Percentiles rank a stretch among this genome's conserved stretches.
phyloP scores from a whole-genome alignment of 2,329 filamentous ascomycete genomes.

The Pyrenochaeta sp. region DNA sequence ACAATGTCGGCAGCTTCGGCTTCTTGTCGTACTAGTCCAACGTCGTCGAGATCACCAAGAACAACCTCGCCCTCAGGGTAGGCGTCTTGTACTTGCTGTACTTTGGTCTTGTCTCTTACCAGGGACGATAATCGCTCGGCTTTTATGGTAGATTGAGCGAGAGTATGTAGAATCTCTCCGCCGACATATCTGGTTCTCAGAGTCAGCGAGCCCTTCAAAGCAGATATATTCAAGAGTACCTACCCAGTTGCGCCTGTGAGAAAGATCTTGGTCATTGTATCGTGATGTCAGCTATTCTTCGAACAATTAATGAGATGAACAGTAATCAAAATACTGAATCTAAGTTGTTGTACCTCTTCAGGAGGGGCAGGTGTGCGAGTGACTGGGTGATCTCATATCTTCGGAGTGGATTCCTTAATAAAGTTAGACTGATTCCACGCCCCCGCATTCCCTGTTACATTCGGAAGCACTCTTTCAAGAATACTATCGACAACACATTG shows the following conservation, averaged over 20 bases:
- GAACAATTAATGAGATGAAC: too few relatives aligned
- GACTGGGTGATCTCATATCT: too few relatives aligned
- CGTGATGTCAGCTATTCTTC: too few relatives aligned
- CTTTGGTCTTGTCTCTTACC: slow-evolving; percentile 11
- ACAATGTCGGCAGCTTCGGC: slow-evolving; percentile 15
- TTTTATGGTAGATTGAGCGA: slow-evolving; percentile 4
- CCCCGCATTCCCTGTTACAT: too few relatives aligned
- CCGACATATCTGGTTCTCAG: slow-evolving; percentile 6
- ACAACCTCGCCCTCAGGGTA: slow-evolving; percentile 10
- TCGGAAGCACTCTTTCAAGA: too few relatives aligned
- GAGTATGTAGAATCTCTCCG: slow-evolving; percentile 13
- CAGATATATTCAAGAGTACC: background rate
- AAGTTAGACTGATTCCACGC: too few relatives aligned
- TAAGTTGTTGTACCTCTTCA: too few relatives aligned
- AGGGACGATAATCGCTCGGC: slow-evolving; percentile 10
- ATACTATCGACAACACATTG: too few relatives aligned
- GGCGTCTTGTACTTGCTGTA: slow-evolving; percentile 8
- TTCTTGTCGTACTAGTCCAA: slow-evolving; percentile 5
- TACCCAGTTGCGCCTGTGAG: slow-evolving; percentile 19
- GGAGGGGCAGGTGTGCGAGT: too few relatives aligned
- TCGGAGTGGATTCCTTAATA: too few relatives aligned
- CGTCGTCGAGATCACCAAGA: slow-evolving; percentile 13
- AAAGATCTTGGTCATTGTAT: slow-evolving; percentile 7
- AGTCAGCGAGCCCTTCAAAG: background rate
- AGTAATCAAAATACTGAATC: too few relatives aligned